Evolutionary conservation across 108 stramenopile genomes (phyloP).

Genomic region (Cyclostephanos tholiformis): DNA sequence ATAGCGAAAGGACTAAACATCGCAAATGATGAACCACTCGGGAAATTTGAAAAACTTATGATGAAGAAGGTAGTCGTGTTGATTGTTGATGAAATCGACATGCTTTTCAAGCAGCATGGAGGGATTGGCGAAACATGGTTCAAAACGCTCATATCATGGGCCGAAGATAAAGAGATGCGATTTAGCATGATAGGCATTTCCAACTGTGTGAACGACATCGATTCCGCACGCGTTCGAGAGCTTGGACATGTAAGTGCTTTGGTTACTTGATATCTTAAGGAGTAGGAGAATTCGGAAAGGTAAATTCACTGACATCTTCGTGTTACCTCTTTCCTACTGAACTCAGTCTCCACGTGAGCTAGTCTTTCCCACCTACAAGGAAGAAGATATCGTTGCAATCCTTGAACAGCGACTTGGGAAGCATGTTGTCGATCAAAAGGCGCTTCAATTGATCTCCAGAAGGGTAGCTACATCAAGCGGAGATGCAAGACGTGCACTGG

Average conservation of each 20-base stretch:
- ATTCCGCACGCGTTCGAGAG: slow-evolving; percentile 48
- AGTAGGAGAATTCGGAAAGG: background rate
- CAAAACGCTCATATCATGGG: slow-evolving; percentile 45
- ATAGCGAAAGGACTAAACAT: slow-evolving; percentile 22
- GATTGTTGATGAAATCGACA: slow-evolving; percentile 81
- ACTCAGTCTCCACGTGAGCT: slow-evolving; percentile 40
- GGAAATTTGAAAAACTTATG: slow-evolving; percentile 20
- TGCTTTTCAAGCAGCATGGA: slow-evolving; percentile 49
- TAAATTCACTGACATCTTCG: slow-evolving; percentile 12
- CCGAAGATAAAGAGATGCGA: slow-evolving; percentile 33
- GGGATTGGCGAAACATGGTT: slow-evolving; percentile 46
- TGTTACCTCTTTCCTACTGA: slow-evolving; percentile 1
- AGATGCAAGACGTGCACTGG: slow-evolving; percentile 69
- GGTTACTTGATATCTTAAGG: background rate
- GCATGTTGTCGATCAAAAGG: slow-evolving; percentile 59
- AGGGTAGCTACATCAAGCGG: slow-evolving; percentile 62
- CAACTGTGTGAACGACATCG: slow-evolving; percentile 63
- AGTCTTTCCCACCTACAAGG: slow-evolving; percentile 60
- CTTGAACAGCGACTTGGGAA: slow-evolving; percentile 59
- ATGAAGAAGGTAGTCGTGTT: slow-evolving; percentile 48
- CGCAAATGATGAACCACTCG: slow-evolving; percentile 18
- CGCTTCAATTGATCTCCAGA: slow-evolving; percentile 56
- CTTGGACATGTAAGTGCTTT: slow-evolving; percentile 63
- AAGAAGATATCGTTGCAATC: slow-evolving; percentile 56
- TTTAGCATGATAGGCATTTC: slow-evolving; percentile 81